Conservation (phyloP, 176 grass and related monocot species). For the Aegilops bicornis region DNA sequence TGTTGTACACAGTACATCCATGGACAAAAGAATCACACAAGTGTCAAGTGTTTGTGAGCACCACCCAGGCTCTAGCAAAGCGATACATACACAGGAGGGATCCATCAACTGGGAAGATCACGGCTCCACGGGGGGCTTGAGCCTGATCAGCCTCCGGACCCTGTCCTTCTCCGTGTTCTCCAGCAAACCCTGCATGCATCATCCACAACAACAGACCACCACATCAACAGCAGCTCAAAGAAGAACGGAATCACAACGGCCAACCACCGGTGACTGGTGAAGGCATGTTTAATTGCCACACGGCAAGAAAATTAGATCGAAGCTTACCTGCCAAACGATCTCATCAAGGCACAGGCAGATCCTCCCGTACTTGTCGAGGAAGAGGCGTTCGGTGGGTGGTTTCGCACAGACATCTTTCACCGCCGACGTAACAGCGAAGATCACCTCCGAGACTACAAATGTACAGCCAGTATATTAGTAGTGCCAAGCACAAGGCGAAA, state of each 20-base stretch:
- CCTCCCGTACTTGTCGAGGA: constrained; percentile 91
- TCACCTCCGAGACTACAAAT: constrained; percentile 72
- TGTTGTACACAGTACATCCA: background rate
- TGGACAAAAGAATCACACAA: background rate
- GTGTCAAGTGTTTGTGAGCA: background rate
- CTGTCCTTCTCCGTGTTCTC: constrained; percentile 87
- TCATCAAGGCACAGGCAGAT: constrained; percentile 94
- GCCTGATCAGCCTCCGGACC: constrained; percentile 70
- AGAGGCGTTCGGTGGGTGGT: constrained; percentile 78
- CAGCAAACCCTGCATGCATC: constrained; percentile 51
- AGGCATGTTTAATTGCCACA: background rate
- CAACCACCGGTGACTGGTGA: background rate
- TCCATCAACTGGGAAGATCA: constrained; percentile 19
- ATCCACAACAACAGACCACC: background rate
- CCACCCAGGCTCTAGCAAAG: background rate
- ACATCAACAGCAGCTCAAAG: background rate
- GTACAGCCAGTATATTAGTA: background rate
- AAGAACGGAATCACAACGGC: background rate
- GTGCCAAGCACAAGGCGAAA: background rate
- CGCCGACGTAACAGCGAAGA: constrained; percentile 87
- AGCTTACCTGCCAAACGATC: constrained; percentile 87
- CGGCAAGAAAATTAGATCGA: background rate
- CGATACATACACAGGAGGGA: background rate
- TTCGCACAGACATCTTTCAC: constrained; percentile 91
- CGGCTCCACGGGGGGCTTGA: constrained; percentile 70